Evolutionary conservation across 257 asterid species (phyloP).

Genomic region (Solanum tacnaense): DNA sequence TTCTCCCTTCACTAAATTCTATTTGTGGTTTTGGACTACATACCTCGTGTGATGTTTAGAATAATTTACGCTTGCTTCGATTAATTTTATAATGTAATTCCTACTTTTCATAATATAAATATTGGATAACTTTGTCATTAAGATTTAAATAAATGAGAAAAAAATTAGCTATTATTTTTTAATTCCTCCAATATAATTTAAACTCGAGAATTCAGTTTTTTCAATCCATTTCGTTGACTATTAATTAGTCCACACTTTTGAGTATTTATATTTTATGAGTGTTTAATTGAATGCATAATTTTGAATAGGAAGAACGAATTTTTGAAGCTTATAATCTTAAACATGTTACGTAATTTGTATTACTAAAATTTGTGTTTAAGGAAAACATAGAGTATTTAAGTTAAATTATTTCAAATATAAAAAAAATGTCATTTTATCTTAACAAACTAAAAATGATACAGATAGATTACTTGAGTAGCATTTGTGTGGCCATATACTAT

Average conservation of each 20-base stretch:
- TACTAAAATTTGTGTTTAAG: background rate
- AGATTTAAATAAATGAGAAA: background rate
- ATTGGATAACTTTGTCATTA: background rate
- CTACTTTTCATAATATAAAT: background rate
- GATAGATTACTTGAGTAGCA: background rate
- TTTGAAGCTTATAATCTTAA: background rate
- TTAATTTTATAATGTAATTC: background rate
- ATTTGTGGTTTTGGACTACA: background rate
- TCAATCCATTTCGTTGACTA: background rate
- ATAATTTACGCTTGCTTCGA: background rate
- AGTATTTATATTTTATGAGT: background rate
- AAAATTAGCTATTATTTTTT: background rate
- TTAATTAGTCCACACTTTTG: background rate
- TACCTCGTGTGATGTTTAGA: background rate
- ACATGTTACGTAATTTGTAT: background rate
- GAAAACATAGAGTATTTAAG: background rate
- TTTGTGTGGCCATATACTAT: too few species aligned
- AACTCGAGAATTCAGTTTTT: background rate
- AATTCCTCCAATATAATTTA: background rate
- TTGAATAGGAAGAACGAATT: background rate
- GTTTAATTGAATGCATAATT: background rate
- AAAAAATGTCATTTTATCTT: background rate
- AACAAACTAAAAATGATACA: background rate
- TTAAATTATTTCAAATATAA: background rate
- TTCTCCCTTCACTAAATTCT: background rate